phyloP scores from a whole-genome alignment of 257 asterid genomes.

The Cynanchum wilfordii region DNA sequence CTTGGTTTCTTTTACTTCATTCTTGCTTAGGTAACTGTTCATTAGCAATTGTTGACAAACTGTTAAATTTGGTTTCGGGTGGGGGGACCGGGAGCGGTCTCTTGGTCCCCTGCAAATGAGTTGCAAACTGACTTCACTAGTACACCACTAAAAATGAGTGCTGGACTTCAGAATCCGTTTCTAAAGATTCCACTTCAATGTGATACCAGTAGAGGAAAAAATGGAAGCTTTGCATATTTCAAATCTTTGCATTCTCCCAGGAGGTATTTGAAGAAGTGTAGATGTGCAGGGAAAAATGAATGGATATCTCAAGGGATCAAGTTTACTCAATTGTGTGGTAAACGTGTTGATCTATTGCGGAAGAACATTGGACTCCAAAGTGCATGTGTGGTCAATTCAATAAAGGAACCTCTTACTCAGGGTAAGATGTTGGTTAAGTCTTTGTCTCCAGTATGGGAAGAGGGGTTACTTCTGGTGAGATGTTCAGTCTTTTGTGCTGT shows the following conservation, averaged over 20 bases:
- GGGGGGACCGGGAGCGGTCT: constrained; percentile 86
- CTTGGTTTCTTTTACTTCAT: background rate
- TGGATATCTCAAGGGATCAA: constrained; percentile 66
- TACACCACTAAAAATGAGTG: constrained; percentile 41
- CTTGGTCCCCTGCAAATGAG: constrained; percentile 81
- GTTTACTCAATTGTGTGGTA: constrained; percentile 57
- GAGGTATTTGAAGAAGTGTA: constrained; percentile 38
- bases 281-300: constrained; percentile 53
- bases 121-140: constrained; percentile 20
- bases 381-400: constrained; percentile 55
- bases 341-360: constrained; percentile 57
- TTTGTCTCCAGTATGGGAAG: constrained; percentile 73
- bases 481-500: constrained; percentile 75
- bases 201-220: constrained; percentile 33
- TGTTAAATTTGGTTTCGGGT: constrained; percentile 11
- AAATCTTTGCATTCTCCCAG: constrained; percentile 34
- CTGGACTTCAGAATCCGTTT: constrained; percentile 50
- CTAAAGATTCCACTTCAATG: constrained; percentile 54
- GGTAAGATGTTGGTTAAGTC: constrained; percentile 60
- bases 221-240: constrained; percentile 22
- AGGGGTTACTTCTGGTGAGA: constrained; percentile 77
- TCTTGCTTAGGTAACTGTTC: constrained; percentile 23
- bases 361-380: constrained; percentile 56
- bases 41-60: constrained; percentile 8
- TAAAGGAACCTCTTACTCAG: constrained; percentile 57